phyloP scores from a whole-genome alignment of 2,329 filamentous ascomycete species.

The Fusarium duplospermum region DNA sequence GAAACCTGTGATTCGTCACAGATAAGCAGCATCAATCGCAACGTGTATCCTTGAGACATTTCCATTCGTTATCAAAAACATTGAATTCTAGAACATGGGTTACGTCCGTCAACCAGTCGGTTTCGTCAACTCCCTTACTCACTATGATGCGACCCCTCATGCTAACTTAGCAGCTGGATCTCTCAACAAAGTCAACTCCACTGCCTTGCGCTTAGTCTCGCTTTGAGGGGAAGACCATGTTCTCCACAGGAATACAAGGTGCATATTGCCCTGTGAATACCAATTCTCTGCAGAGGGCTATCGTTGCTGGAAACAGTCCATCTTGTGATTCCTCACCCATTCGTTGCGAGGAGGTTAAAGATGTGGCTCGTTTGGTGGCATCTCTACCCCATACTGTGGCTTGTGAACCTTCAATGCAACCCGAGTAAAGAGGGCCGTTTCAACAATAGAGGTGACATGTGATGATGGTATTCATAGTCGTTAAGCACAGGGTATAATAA shows the following conservation, averaged over 20 bases:
- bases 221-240: not conserved
- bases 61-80: not conserved
- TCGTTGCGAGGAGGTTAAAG: not conserved
- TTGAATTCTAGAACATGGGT: not conserved
- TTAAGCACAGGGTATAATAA: conserved; percentile 30
- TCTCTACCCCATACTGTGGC: conserved; percentile 1
- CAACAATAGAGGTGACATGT: not conserved
- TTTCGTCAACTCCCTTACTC: not conserved
- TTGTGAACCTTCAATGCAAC: conserved; percentile 17
- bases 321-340: not conserved
- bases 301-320: not conserved
- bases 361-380: not conserved
- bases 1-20: not conserved
- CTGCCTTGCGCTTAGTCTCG: not conserved
- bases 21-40: not conserved
- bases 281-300: not conserved
- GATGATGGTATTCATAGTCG: conserved; percentile 11
- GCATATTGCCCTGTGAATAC: not conserved
- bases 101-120: not conserved
- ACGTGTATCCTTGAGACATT: not conserved
- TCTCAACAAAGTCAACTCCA: not conserved
- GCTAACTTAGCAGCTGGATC: not conserved
- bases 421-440: not conserved
- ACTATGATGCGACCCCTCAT: not conserved
- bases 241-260: not conserved